A percentile compares a stretch with the other conserved stretches of the same genome.
Conservation (phyloP, 2,329 filamentous ascomycete species). For the Ophiostoma triangulosporum region DNA sequence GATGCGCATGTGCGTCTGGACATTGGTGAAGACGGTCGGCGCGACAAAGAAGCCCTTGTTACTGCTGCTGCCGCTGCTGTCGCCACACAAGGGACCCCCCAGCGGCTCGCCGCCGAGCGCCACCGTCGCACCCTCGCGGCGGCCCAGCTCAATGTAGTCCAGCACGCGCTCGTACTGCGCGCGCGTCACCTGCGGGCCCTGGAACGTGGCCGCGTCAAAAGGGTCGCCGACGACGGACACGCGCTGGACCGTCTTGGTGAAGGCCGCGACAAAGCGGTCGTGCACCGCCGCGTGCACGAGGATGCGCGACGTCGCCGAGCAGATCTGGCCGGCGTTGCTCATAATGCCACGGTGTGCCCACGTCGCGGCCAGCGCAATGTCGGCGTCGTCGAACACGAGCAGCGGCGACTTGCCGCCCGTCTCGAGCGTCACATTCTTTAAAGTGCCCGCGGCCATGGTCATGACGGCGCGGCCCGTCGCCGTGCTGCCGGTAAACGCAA, state of each 20-base stretch:
- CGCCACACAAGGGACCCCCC: slow-evolving; percentile 17
- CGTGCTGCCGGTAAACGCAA: slow-evolving; percentile 63
- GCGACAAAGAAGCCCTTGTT: slow-evolving; percentile 13
- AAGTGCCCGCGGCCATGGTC: slow-evolving; percentile 46
- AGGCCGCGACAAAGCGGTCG: slow-evolving; percentile 48
- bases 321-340: slow-evolving; percentile 48
- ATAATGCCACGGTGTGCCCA: slow-evolving; percentile 31
- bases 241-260: slow-evolving; percentile 43
- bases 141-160: slow-evolving; percentile 52
- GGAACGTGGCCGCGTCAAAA: slow-evolving; percentile 52
- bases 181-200: slow-evolving; percentile 57
- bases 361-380: slow-evolving; percentile 50
- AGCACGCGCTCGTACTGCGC: slow-evolving; percentile 54
- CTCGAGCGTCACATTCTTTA: slow-evolving; percentile 47
- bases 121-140: slow-evolving; percentile 50
- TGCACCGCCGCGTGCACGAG: slow-evolving; percentile 44
- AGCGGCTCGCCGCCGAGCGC: slow-evolving; percentile 41
- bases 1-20: slow-evolving; percentile 16
- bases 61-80: slow-evolving; percentile 33
- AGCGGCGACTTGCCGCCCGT: slow-evolving; percentile 47
- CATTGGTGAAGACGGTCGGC: slow-evolving; percentile 14
- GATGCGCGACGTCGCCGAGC: slow-evolving; percentile 45
- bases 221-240: slow-evolving; percentile 52
- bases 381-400: slow-evolving; percentile 46
- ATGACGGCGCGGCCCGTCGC: slow-evolving; percentile 53